These are phyloP conservation scores for Trametes sp. DNA, from an alignment of 1,284 basidiomycete genomes.

Conservation along the genomic window DNA sequence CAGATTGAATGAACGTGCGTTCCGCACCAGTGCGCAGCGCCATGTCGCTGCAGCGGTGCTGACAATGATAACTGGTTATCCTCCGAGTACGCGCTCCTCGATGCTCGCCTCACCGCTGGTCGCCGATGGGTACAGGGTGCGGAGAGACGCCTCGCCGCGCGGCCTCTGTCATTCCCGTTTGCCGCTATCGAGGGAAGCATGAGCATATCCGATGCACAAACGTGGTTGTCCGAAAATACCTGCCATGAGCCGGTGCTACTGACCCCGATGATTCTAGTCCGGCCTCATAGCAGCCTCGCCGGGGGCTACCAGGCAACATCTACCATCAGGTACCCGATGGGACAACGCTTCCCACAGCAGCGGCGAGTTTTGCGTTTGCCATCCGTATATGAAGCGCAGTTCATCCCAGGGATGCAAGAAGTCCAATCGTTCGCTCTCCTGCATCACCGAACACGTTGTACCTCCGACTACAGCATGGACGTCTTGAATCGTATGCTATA, in stretches of 20 bases:
- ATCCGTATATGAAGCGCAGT: background rate
- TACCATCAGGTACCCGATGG: slow-evolving; percentile 14
- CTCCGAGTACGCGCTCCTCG: background rate
- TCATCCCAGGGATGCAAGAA: background rate
- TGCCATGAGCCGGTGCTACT: slow-evolving; percentile 5
- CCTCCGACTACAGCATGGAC: background rate
- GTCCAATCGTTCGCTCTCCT: background rate
- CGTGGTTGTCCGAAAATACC: slow-evolving; percentile 20
- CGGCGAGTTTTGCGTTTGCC: background rate
- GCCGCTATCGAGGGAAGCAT: slow-evolving; percentile 23
- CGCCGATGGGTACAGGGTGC: slow-evolving; percentile 30
- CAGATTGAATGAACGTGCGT: slow-evolving; percentile 14
- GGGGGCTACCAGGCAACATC: background rate
- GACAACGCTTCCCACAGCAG: slow-evolving; percentile 6
- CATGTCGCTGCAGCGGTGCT: background rate
- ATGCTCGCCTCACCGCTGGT: slow-evolving; percentile 16
- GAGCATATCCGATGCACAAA: slow-evolving; percentile 10
- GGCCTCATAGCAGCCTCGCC: slow-evolving; percentile 1
- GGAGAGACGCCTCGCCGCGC: slow-evolving; percentile 17
- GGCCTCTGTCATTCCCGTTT: slow-evolving; percentile 20
- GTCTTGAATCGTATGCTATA: background rate
- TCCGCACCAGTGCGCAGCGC: slow-evolving; percentile 5
- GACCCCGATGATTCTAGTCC: background rate
- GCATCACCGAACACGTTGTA: background rate
- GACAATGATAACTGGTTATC: slow-evolving; percentile 5